These are phyloP conservation scores for Colletotrichum brevisporum DNA, from an alignment of 2,329 filamentous ascomycete species.

Conservation along the genomic window DNA sequence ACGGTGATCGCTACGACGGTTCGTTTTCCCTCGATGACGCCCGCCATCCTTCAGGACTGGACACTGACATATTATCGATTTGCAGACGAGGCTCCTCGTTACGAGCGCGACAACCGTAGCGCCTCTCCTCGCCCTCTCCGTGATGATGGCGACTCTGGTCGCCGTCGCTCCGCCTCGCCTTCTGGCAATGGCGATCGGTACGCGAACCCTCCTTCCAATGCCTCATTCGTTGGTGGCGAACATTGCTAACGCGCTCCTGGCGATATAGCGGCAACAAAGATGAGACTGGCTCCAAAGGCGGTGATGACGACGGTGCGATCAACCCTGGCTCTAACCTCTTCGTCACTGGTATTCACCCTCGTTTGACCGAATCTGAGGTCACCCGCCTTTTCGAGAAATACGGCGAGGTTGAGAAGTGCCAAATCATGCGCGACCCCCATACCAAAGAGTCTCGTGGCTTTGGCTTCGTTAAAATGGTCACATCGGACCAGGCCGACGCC, in stretches of 20 bases:
- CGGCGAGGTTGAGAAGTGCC: conserved; percentile 98
- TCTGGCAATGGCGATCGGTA: conserved; percentile 68
- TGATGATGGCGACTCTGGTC: conserved; percentile 71
- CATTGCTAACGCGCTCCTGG: background rate
- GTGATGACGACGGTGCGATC: conserved; percentile 82
- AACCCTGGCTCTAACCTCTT: conserved; percentile 99
- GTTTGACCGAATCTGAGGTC: conserved; percentile 90
- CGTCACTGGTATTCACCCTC: conserved; percentile 97
- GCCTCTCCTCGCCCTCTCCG: conserved; percentile 74
- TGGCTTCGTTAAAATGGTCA: conserved; percentile 99
- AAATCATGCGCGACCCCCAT: conserved; percentile 99
- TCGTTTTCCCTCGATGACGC: conserved; percentile 46
- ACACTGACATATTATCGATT: conserved; percentile 19
- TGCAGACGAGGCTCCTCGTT: conserved; percentile 74
- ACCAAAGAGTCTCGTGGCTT: conserved; percentile 99
- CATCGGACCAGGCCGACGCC: conserved; percentile 93
- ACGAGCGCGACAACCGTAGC: conserved; percentile 77
- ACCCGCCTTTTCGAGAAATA: conserved; percentile 98
- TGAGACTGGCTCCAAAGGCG: conserved; percentile 63
- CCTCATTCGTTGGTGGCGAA: background rate
- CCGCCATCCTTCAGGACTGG: conserved; percentile 22
- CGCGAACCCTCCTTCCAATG: conserved; percentile 33
- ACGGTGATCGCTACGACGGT: conserved; percentile 78
- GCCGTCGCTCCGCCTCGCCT: conserved; percentile 75
- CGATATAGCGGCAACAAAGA: conserved; percentile 64